A percentile compares a stretch with the other conserved stretches of the same genome.
Conservation (phyloP, 2,329 filamentous ascomycete species). For the Dendryphion nanum region DNA sequence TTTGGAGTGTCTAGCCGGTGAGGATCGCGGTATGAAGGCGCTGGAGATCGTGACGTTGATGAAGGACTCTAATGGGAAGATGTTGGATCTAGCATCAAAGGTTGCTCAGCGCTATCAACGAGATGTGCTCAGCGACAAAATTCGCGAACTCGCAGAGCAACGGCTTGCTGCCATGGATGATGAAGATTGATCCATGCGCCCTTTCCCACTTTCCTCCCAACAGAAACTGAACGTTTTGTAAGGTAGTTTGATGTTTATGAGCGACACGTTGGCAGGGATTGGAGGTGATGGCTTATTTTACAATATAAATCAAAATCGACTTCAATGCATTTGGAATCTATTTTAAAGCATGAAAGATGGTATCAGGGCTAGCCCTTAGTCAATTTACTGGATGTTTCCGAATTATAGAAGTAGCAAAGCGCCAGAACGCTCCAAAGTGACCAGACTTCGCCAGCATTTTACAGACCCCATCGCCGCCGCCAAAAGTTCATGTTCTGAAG, state of each 20-base stretch:
- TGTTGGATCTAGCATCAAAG: conserved; percentile 88
- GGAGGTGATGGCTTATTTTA: too few relatives aligned
- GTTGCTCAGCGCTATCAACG: conserved; percentile 83
- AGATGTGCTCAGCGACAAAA: conserved; percentile 82
- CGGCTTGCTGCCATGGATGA: conserved; percentile 62
- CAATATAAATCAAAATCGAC: too few relatives aligned
- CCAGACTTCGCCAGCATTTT: conserved; percentile 3
- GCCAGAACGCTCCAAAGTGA: conserved; percentile 7
- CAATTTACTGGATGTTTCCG: conserved; percentile 6
- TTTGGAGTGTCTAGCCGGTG: conserved; percentile 85
- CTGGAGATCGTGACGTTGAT: conserved; percentile 87
- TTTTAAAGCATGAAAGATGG: too few relatives aligned
- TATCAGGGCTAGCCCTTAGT: conserved; percentile 1
- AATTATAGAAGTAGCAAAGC: conserved; percentile 7
- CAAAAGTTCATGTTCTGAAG: conserved; percentile 7
- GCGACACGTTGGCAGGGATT: too few relatives aligned
- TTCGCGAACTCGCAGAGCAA: conserved; percentile 76
- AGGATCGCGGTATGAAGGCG: conserved; percentile 92
- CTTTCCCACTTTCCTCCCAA: too few relatives aligned
- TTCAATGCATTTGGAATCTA: too few relatives aligned
- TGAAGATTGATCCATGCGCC: too few relatives aligned
- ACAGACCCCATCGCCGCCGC: conserved; percentile 10
- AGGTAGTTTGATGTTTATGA: too few relatives aligned
- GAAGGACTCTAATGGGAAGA: conserved; percentile 78
- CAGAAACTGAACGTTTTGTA: too few relatives aligned